These are phyloP conservation scores for Ustilago shanxiensis DNA, from an alignment of 1,284 basidiomycete species.

Conservation along the genomic window DNA sequence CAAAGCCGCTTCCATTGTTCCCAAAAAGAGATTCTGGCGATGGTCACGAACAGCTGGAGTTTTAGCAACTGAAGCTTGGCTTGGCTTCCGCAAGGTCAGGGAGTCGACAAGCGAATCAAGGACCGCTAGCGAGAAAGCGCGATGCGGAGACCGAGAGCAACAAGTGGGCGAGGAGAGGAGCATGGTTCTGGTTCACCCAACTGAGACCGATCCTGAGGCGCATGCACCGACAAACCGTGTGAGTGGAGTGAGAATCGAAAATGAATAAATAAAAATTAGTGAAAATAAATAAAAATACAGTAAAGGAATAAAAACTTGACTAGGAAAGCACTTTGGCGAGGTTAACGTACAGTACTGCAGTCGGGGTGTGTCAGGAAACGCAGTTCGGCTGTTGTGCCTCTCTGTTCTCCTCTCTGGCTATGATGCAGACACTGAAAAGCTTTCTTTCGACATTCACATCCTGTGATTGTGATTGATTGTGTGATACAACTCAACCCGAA, in stretches of 20 bases:
- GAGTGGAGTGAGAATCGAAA: neutral
- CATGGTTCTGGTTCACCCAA: neutral
- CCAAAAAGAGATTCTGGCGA: neutral
- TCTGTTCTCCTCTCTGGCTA: neutral
- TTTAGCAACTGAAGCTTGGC: no score
- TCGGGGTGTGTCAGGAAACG: neutral
- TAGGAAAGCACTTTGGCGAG: no score
- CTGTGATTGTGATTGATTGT: neutral
- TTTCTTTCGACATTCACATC: neutral
- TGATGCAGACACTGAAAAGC: neutral
- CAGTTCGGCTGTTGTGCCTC: neutral
- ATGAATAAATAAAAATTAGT: neutral
- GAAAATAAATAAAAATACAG: neutral
- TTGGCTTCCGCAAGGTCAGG: neutral
- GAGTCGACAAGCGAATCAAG: neutral
- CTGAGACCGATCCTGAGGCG: slow-evolving; percentile 4
- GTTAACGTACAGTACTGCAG: no score
- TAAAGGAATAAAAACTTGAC: neutral
- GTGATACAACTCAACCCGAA: no score
- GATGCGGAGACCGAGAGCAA: neutral
- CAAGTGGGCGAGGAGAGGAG: neutral
- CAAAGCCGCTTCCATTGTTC: slow-evolving; percentile 4
- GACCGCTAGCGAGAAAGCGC: neutral
- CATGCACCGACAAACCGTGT: neutral
- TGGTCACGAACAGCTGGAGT: neutral